These are phyloP conservation scores for Yarrowia yakushimensis DNA, from an alignment of 805 yeast species.

Conservation along the genomic window DNA sequence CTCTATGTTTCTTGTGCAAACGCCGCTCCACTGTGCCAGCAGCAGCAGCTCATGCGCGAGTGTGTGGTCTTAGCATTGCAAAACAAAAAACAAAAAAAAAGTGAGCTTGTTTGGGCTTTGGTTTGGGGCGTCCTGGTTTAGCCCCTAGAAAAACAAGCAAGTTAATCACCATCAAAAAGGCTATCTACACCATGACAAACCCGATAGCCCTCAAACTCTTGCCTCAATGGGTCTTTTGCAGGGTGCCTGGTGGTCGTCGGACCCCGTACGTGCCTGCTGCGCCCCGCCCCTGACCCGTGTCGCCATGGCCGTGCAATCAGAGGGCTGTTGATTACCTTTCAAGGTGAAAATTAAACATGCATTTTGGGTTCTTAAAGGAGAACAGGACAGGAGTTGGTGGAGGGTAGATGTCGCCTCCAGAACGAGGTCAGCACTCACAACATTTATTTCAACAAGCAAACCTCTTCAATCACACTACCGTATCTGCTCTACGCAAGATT, in stretches of 20 bases:
- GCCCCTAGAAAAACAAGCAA: not conserved
- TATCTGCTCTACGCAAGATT: no score
- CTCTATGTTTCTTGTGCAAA: not conserved
- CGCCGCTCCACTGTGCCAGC: conserved; percentile 10
- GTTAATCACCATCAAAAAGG: conserved; percentile 1
- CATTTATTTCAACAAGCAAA: no score
- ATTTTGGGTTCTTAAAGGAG: not conserved
- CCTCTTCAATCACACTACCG: no score
- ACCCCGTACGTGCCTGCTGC: conserved; percentile 10
- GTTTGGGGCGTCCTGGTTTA: not conserved
- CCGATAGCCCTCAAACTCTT: no score
- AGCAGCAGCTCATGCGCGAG: conserved; percentile 4
- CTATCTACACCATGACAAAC: not conserved
- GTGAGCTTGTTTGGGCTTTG: not conserved
- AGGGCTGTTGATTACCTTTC: not conserved
- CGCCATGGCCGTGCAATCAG: not conserved
- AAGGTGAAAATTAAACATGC: not conserved
- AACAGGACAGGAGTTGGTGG: not conserved
- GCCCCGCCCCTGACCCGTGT: not conserved
- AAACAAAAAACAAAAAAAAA: no score
- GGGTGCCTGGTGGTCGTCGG: conserved; percentile 2
- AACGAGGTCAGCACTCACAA: no score
- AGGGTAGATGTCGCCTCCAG: not conserved
- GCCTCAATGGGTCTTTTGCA: no score
- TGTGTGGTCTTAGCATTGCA: not conserved